A percentile compares a stretch with the other conserved stretches of the same genome.
Conservation (phyloP, 352 stramenopile species). For the Globisporangium echinulatum region DNA sequence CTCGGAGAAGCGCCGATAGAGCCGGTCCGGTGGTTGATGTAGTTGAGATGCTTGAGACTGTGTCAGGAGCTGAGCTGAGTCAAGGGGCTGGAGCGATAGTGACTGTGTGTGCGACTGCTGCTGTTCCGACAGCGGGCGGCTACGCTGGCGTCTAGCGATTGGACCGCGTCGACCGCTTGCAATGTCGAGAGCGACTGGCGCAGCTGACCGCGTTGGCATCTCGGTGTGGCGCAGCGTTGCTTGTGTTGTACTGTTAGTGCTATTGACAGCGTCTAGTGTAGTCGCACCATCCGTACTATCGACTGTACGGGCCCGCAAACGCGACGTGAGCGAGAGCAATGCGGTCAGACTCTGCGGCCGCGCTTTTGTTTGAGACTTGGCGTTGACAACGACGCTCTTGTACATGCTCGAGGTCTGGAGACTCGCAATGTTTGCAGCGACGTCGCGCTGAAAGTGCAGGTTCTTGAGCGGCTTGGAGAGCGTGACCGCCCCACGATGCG, state of each 20-base stretch:
- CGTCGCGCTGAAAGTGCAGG: constrained; percentile 51
- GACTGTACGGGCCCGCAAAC: constrained; percentile 8
- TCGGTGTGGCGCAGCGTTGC: constrained; percentile 13
- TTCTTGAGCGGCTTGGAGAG: constrained; percentile 65
- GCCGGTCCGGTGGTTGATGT: constrained; percentile 1
- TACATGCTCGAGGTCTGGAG: constrained; percentile 38
- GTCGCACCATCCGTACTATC: neutral
- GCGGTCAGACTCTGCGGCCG: constrained; percentile 8
- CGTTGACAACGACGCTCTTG: constrained; percentile 5
- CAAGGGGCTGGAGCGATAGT: too few relatives aligned
- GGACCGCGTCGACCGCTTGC: constrained; percentile 4
- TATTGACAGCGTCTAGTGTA: neutral
- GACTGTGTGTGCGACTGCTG: neutral
- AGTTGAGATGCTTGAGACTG: too few relatives aligned
- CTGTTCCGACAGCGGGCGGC: constrained; percentile 9
- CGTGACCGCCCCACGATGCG: constrained; percentile 52
- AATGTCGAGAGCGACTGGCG: constrained; percentile 11
- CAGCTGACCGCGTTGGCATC: constrained; percentile 2
- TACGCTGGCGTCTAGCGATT: neutral
- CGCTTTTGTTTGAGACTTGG: constrained; percentile 1
- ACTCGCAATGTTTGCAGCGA: constrained; percentile 37
- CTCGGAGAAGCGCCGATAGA: constrained; percentile 17
- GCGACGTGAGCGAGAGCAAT: constrained; percentile 11
- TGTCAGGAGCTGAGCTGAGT: too few relatives aligned
- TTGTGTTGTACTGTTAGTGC: neutral